These are phyloP conservation scores for Paxillus rubicundulus DNA, from an alignment of 768 basidiomycete species.

Conservation along the genomic window DNA sequence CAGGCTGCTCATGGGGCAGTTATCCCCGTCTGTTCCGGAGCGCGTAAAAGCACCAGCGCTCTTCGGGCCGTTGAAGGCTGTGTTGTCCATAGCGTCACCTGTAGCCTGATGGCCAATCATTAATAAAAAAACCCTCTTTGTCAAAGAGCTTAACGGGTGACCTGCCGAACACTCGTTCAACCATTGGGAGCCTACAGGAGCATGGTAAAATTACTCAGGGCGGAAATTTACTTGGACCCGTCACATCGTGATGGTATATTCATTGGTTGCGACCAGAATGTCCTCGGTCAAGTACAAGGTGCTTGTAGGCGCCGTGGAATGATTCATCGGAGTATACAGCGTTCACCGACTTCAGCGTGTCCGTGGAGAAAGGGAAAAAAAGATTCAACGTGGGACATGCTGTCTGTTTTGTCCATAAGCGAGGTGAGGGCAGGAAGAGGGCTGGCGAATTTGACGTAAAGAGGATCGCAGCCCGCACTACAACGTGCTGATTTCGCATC, in stretches of 20 bases:
- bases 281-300: constrained; percentile 8
- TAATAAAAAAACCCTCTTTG: constrained; percentile 25
- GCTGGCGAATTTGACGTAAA: constrained; percentile 31
- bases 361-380: constrained; percentile 26
- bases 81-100: constrained; percentile 27
- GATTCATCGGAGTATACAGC: constrained; percentile 12
- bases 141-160: constrained; percentile 30
- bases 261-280: constrained; percentile 12
- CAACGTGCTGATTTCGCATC: constrained; percentile 13
- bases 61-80: constrained; percentile 24
- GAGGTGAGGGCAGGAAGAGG: constrained; percentile 29
- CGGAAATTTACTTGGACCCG: constrained; percentile 28
- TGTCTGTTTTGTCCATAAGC: constrained; percentile 28
- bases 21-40: constrained; percentile 24
- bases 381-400: constrained; percentile 8
- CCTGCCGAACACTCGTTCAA: constrained; percentile 16
- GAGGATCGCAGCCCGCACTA: constrained; percentile 18
- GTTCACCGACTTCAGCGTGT: constrained; percentile 21
- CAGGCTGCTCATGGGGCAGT: constrained; percentile 28
- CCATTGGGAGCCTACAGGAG: constrained; percentile 11
- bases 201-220: constrained; percentile 1
- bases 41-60: constrained; percentile 25
- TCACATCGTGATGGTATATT: constrained; percentile 15
- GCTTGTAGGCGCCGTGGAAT: constrained; percentile 10
- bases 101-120: constrained; percentile 25